These are phyloP conservation scores for Solidago caesia DNA, from an alignment of 129 eudicot species.

Conservation along the genomic window DNA sequence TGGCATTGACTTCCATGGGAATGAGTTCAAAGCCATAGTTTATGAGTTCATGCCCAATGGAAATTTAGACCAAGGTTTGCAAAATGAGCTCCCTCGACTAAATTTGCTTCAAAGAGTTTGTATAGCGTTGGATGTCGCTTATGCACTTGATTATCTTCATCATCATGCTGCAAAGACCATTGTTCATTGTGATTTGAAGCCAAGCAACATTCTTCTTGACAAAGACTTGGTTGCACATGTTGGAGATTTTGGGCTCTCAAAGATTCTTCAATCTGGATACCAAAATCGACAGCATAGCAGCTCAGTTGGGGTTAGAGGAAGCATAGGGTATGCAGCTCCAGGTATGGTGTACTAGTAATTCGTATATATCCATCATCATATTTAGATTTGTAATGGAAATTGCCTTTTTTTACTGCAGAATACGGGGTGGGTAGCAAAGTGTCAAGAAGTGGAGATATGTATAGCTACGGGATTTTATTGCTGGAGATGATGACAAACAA, in stretches of 20 bases:
- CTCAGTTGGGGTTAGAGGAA: constrained; percentile 27
- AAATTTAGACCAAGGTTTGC: constrained; percentile 34
- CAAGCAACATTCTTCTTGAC: constrained; percentile 41
- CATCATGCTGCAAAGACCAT: constrained; percentile 26
- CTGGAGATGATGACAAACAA: constrained; percentile 28
- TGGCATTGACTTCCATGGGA: constrained; percentile 24
- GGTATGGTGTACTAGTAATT: constrained; percentile 19
- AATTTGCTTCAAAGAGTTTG: constrained; percentile 2
- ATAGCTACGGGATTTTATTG: constrained; percentile 32
- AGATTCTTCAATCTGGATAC: constrained; percentile 16
- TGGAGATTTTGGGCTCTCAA: constrained; percentile 39
- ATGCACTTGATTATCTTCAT: constrained; percentile 43
- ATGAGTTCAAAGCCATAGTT: constrained; percentile 40
- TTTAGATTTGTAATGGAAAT: background rate
- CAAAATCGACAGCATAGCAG: constrained; percentile 4
- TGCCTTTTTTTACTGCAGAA: constrained; percentile 15
- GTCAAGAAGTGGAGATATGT: constrained; percentile 30
- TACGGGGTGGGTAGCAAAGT: constrained; percentile 37
- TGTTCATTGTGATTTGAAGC: constrained; percentile 44
- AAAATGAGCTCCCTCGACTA: background rate
- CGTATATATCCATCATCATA: background rate
- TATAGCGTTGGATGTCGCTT: constrained; percentile 40
- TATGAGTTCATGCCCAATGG: constrained; percentile 46
- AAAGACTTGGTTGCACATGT: constrained; percentile 35
- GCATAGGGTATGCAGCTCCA: constrained; percentile 40